phyloP scores from a whole-genome alignment of 306 rosid genomes.

The Calophaca sinica region DNA sequence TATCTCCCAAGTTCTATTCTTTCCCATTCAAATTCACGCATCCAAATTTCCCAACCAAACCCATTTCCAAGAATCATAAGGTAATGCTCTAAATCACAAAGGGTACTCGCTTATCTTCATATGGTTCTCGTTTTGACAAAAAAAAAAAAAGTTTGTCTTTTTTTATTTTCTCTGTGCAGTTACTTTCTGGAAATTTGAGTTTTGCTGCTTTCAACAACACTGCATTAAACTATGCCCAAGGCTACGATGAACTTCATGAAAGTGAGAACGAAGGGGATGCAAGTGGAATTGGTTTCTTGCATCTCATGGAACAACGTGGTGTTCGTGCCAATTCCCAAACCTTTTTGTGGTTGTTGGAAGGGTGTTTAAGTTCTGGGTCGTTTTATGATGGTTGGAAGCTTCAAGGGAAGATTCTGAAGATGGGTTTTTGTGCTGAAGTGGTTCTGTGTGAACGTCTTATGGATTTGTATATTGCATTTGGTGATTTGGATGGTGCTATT shows the following conservation, averaged over 20 bases:
- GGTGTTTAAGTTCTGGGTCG: constrained; percentile 61
- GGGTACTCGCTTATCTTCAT: too few relatives aligned
- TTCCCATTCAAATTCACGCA: constrained; percentile 37
- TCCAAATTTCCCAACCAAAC: constrained; percentile 17
- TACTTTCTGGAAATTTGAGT: constrained; percentile 39
- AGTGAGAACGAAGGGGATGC: constrained; percentile 46
- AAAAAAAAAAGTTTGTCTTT: too few relatives aligned
- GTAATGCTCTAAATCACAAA: constrained; percentile 34
- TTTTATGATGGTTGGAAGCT: constrained; percentile 61
- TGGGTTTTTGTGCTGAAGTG: constrained; percentile 62
- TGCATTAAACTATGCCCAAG: constrained; percentile 47
- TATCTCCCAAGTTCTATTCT: constrained; percentile 43
- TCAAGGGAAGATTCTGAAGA: constrained; percentile 73
- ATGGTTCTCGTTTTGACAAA: too few relatives aligned
- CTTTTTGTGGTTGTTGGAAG: constrained; percentile 76
- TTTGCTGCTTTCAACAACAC: constrained; percentile 54
- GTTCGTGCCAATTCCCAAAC: constrained; percentile 78
- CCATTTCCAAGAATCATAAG: constrained; percentile 39
- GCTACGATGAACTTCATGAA: constrained; percentile 47
- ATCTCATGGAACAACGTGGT: constrained; percentile 70
- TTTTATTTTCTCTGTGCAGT: constrained; percentile 50
- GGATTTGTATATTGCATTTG: constrained; percentile 57
- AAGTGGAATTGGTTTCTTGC: constrained; percentile 59
- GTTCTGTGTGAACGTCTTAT: constrained; percentile 57
- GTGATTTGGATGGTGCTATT: constrained; percentile 55